Percentiles rank a stretch among this genome's conserved stretches.
Evolutionary conservation across 2,329 filamentous ascomycete genomes (phyloP).

Genomic region (Ceratocystis lukuohia): DNA sequence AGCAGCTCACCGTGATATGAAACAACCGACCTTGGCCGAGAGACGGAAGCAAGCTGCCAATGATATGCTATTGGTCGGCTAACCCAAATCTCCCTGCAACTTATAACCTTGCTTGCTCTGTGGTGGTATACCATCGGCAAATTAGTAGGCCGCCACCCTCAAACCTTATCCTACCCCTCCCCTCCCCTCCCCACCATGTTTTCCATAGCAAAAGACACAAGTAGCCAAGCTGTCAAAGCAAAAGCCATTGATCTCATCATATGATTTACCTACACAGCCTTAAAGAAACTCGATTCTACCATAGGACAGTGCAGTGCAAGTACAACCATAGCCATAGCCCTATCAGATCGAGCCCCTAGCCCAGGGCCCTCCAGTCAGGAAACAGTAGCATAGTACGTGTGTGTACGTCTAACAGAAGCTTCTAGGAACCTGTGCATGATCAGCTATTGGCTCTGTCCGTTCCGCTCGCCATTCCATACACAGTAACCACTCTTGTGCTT

Average conservation of each 20-base stretch:
- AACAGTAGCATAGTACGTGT: too few species aligned
- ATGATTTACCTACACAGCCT: background rate
- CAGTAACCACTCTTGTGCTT: background rate
- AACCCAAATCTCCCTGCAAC: background rate
- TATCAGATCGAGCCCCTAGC: background rate
- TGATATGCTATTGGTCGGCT: background rate
- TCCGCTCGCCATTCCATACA: background rate
- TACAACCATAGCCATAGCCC: background rate
- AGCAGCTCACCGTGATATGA: background rate
- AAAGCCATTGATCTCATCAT: background rate
- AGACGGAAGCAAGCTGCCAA: background rate
- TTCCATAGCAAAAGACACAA: background rate
- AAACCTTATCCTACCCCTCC: background rate
- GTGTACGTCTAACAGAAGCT: background rate
- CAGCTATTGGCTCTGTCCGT: background rate
- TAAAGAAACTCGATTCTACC: background rate
- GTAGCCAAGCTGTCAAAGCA: background rate
- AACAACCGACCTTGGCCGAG: background rate
- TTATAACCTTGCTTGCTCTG: too few species aligned
- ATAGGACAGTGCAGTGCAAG: background rate
- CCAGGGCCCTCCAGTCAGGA: background rate
- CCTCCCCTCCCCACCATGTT: too few species aligned
- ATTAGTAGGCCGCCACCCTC: too few species aligned
- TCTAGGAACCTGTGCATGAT: background rate
- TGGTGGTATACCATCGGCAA: too few species aligned